Percentiles rank a stretch among this genome's conserved stretches.
phyloP scores from a whole-genome alignment of 129 eudicot species.

The Helianthus annuus region HanXRQr2.0-SUNRISE NC_035443.2:4985589-4986088 shows the following conservation, averaged over 20 bases:
- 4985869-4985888: slow-evolving; percentile 37
- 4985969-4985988: slow-evolving; percentile 34
- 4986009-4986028: slow-evolving; percentile 35
- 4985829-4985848: slow-evolving; percentile 44
- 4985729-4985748: slow-evolving; percentile 51
- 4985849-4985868: slow-evolving; percentile 35
- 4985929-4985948: slow-evolving; percentile 38
- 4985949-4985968: slow-evolving; percentile 43
- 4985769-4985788: slow-evolving; percentile 42
- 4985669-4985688: slow-evolving; percentile 40
- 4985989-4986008: slow-evolving; percentile 38
- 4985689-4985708: slow-evolving; percentile 46
- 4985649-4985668: slow-evolving; percentile 31
- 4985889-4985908: slow-evolving; percentile 38
- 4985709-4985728: slow-evolving; percentile 54
- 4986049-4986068: slow-evolving; percentile 39
- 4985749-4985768: slow-evolving; percentile 26
- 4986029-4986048: slow-evolving; percentile 38
- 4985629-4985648: slow-evolving; percentile 45
- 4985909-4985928: slow-evolving; percentile 30
- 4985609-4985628: slow-evolving; percentile 52
- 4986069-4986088: slow-evolving; percentile 45
- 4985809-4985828: slow-evolving; percentile 42
- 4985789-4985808: slow-evolving; percentile 40
- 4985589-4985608: slow-evolving; percentile 52